Conservation (phyloP, 805 yeast species). For the Tanozyma kutaoensis region DNA sequence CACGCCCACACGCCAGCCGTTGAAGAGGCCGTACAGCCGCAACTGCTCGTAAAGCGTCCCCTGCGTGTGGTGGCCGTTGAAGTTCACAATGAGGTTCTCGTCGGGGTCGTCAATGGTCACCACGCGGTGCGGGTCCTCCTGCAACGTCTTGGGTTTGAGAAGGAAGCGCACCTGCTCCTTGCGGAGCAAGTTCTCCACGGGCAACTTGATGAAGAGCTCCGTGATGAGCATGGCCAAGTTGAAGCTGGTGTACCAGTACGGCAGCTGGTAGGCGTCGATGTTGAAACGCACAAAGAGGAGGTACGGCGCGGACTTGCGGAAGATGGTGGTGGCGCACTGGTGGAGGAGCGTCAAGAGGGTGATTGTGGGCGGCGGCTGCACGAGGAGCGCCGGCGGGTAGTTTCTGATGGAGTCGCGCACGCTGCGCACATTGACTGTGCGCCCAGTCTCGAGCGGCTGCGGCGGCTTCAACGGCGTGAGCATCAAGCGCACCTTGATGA, state of each 20-base stretch:
- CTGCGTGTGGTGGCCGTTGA: conserved; percentile 10
- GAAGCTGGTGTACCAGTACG: conserved; percentile 43
- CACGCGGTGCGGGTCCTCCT: conserved; percentile 22
- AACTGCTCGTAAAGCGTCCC: conserved; percentile 3
- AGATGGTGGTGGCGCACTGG: conserved; percentile 44
- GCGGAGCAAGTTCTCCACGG: conserved; percentile 75
- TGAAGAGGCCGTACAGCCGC: conserved; percentile 32
- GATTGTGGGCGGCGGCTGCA: conserved; percentile 38
- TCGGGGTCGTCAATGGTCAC: conserved; percentile 30
- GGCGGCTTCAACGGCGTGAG: conserved; percentile 44
- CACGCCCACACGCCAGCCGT: conserved; percentile 88
- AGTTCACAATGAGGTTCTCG: conserved; percentile 41
- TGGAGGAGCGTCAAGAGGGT: conserved; percentile 41
- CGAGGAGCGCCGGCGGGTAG: conserved; percentile 41
- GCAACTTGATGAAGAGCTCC: conserved; percentile 67
- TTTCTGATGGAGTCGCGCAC: conserved; percentile 51
- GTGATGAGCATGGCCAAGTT: conserved; percentile 47
- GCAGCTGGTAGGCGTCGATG: conserved; percentile 53
- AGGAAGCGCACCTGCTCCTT: conserved; percentile 71
- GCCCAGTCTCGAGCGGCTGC: neutral
- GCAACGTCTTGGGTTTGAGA: conserved; percentile 21
- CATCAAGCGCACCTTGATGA: conserved; percentile 67
- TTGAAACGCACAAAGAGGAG: conserved; percentile 45
- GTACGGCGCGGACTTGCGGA: conserved; percentile 56
- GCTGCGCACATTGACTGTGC: conserved; percentile 36